phyloP scores from a whole-genome alignment of 1,284 basidiomycete species.

The Meripilus lineatus region DNA sequence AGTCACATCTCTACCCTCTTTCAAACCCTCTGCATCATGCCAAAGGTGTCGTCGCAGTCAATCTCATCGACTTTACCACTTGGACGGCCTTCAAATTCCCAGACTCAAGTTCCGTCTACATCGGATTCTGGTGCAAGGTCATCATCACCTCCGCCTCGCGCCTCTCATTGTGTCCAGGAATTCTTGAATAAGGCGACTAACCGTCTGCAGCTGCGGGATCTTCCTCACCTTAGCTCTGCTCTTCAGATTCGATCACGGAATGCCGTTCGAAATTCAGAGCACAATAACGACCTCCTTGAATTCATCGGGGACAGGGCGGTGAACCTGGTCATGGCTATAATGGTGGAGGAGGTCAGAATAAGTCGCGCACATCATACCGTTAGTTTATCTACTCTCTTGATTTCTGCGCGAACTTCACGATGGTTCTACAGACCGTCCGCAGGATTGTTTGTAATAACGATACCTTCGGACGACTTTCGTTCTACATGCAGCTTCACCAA shows the following conservation, averaged over 20 bases:
- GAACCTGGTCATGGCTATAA: conserved; percentile 24
- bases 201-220: conserved; percentile 1
- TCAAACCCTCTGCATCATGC: too few relatives aligned
- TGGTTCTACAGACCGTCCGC: conserved; percentile 14
- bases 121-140: too few relatives aligned
- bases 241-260: conserved; percentile 15
- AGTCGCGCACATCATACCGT: conserved; percentile 25
- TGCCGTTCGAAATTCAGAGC: conserved; percentile 16
- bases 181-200: conserved; percentile 8
- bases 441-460: conserved; percentile 26
- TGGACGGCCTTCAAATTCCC: too few relatives aligned
- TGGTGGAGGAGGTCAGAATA: conserved; percentile 24
- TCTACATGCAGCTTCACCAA: conserved; percentile 21
- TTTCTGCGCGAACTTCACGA: conserved; percentile 4
- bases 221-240: conserved; percentile 6
- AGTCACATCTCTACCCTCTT: too few relatives aligned
- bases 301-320: conserved; percentile 30
- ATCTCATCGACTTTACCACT: too few relatives aligned
- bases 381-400: too few relatives aligned
- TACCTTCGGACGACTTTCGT: conserved; percentile 28
- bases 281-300: conserved; percentile 30
- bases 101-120: too few relatives aligned
- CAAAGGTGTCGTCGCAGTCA: too few relatives aligned
- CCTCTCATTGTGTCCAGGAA: conserved; percentile 6
- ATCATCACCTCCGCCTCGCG: background rate